Evolutionary conservation across 257 asterid species (phyloP).

Genomic region (Nicotiana attenuata): DNA sequence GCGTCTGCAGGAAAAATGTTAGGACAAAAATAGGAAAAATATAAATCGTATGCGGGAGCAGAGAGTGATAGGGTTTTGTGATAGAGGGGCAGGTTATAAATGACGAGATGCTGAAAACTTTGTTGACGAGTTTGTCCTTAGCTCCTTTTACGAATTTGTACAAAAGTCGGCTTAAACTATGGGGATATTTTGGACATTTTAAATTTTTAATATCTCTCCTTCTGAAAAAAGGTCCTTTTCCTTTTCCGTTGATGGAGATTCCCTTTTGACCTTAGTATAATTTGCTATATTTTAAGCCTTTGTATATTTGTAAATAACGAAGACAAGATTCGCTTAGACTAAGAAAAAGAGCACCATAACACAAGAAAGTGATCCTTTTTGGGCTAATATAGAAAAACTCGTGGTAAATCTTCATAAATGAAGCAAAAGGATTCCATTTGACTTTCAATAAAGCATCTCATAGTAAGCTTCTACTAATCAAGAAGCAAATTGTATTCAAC

Average conservation of each 20-base stretch:
- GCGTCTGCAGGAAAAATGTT: constrained; percentile 23
- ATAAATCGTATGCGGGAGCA: not conserved
- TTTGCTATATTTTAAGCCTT: not conserved
- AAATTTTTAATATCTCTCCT: not conserved
- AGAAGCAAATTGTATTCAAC: no score
- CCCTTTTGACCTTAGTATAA: not conserved
- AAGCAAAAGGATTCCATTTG: no score
- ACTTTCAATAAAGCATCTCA: no score
- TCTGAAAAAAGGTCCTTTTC: no score
- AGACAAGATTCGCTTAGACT: no score
- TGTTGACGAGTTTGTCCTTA: not conserved
- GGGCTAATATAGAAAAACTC: no score
- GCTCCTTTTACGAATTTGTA: not conserved
- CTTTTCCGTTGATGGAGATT: not conserved
- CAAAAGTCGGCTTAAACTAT: not conserved
- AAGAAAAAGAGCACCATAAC: no score
- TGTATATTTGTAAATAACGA: no score
- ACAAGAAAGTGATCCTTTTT: no score
- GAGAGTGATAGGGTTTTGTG: not conserved
- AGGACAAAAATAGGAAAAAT: not conserved
- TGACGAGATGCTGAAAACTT: not conserved
- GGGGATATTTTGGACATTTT: not conserved
- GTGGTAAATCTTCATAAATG: no score
- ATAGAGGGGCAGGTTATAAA: not conserved
- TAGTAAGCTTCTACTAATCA: no score